Percentiles rank a stretch among this genome's conserved stretches.
Conservation (phyloP, 257 asterid species). For the Ilex asprella region DNA sequence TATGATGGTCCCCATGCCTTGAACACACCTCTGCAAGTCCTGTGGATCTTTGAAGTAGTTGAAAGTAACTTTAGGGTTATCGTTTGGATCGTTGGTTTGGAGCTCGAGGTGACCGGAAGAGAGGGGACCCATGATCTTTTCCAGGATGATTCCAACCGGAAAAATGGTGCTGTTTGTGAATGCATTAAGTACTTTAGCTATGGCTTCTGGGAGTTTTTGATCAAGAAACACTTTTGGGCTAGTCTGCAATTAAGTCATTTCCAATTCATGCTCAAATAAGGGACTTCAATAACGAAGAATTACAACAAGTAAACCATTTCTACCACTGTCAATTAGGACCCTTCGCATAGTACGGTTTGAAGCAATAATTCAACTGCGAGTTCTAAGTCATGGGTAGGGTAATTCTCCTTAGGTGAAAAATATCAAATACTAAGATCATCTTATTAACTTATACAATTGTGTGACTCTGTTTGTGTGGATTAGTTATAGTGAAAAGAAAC, state of each 20-base stretch:
- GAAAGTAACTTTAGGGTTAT: slow-evolving; percentile 1
- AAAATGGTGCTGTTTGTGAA: background rate
- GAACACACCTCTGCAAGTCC: background rate
- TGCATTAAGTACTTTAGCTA: background rate
- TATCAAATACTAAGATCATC: too few species aligned
- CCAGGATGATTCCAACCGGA: background rate
- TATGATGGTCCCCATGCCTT: background rate
- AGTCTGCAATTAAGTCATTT: background rate
- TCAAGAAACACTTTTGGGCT: background rate
- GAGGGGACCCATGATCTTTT: slow-evolving; percentile 1
- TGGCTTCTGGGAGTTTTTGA: background rate
- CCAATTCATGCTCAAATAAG: too few species aligned
- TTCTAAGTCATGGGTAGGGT: too few species aligned
- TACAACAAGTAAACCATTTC: too few species aligned
- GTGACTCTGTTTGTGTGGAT: too few species aligned
- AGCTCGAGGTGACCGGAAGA: slow-evolving; percentile 1
- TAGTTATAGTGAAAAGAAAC: too few species aligned
- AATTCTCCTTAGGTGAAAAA: too few species aligned
- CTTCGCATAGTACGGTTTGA: too few species aligned
- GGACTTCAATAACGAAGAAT: too few species aligned
- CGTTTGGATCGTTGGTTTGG: background rate
- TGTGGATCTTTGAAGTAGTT: background rate
- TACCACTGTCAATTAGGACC: too few species aligned
- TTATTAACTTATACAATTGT: too few species aligned
- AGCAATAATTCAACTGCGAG: too few species aligned